Percentiles rank a stretch among this genome's conserved stretches.
Conservation (phyloP, 2,329 filamentous ascomycete genomes). For the Alternaria viburni region DNA sequence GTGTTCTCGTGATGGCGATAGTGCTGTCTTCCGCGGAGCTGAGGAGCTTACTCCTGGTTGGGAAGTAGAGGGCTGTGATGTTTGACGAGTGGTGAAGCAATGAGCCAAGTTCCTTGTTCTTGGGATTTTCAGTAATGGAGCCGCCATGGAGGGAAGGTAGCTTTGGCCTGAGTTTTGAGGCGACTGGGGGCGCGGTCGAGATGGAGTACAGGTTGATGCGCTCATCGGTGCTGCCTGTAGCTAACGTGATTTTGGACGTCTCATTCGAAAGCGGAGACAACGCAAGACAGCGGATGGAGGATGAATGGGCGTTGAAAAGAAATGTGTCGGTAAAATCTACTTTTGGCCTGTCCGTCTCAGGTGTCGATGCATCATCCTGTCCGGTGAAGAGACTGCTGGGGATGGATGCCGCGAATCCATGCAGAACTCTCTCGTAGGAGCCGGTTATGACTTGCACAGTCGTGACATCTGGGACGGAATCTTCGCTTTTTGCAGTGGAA, state of each 20-base stretch:
- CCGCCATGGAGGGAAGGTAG: slow-evolving; percentile 73
- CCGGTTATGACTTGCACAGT: slow-evolving; percentile 89
- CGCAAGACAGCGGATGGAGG: slow-evolving; percentile 87
- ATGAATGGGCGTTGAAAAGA: slow-evolving; percentile 91
- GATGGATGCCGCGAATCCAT: slow-evolving; percentile 84
- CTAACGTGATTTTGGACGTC: slow-evolving; percentile 83
- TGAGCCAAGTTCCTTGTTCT: slow-evolving; percentile 86
- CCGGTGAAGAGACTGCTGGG: slow-evolving; percentile 46
- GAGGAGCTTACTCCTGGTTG: slow-evolving; percentile 84
- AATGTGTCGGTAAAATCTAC: slow-evolving; percentile 88
- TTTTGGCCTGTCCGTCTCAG: slow-evolving; percentile 32
- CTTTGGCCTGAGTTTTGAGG: slow-evolving; percentile 63
- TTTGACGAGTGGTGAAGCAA: slow-evolving; percentile 85
- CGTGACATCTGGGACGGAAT: slow-evolving; percentile 15
- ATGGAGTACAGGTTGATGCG: slow-evolving; percentile 93
- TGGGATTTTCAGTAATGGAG: slow-evolving; percentile 80
- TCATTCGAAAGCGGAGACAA: slow-evolving; percentile 74
- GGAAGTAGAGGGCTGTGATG: slow-evolving; percentile 81
- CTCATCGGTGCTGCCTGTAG: slow-evolving; percentile 91
- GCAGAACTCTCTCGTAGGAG: slow-evolving; percentile 91
- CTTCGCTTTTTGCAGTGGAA: slow-evolving; percentile 10
- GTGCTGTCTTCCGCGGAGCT: slow-evolving; percentile 90
- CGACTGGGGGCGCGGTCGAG: slow-evolving; percentile 62
- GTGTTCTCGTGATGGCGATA: slow-evolving; percentile 82
- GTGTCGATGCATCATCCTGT: slow-evolving; percentile 23